These are phyloP conservation scores for Helenozyma rhizophorensis DNA, from an alignment of 805 yeast species.

Conservation along the genomic window DNA sequence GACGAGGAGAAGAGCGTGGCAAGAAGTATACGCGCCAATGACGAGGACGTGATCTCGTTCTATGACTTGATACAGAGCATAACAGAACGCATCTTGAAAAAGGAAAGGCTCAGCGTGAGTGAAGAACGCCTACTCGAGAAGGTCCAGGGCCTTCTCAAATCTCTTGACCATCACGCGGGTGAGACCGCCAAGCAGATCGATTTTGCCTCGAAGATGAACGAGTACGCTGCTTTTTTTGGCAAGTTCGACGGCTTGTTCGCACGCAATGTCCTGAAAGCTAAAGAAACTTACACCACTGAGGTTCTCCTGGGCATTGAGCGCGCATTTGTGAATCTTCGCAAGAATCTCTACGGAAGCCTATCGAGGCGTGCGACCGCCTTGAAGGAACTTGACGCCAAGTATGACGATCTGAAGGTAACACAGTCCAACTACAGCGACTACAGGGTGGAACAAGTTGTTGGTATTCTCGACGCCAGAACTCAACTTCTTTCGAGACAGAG, in stretches of 20 bases:
- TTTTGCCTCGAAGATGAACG: no score
- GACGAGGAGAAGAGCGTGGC: not conserved
- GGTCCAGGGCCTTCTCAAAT: not conserved
- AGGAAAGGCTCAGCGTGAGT: not conserved
- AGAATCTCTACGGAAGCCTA: not conserved
- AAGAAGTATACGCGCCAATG: not conserved
- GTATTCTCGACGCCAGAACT: not conserved
- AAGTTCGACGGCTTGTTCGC: not conserved
- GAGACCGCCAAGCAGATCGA: no score
- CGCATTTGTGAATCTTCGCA: not conserved
- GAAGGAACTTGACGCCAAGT: not conserved
- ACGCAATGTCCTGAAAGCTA: not conserved
- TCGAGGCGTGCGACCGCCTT: not conserved
- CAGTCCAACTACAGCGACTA: not conserved
- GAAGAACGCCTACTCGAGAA: not conserved
- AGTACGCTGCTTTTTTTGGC: not conserved
- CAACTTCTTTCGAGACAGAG: not conserved
- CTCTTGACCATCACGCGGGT: not conserved
- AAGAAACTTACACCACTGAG: not conserved
- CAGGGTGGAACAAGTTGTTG: conserved; percentile 1
- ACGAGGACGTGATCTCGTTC: not conserved
- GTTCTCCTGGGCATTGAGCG: not conserved
- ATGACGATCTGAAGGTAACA: not conserved
- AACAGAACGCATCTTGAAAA: not conserved
- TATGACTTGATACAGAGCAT: conserved; percentile 1